Conservation (phyloP, 2,329 filamentous ascomycete species). For the Dothistroma pini region DNA sequence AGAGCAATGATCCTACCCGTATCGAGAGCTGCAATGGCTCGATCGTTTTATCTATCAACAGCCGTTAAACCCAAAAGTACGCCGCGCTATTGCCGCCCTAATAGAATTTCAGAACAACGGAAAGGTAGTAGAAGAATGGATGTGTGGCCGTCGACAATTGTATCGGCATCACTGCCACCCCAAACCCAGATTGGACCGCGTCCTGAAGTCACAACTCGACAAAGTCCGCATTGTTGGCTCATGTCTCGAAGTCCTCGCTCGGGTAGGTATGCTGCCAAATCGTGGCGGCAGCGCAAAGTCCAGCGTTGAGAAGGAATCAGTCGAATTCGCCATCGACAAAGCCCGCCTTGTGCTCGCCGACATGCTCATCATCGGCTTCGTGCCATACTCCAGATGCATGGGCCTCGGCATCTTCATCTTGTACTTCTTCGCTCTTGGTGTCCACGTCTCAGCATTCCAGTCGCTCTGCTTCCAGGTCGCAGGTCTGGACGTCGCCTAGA, state of each 20-base stretch:
- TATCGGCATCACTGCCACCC: background rate
- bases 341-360: background rate
- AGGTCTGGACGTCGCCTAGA: constrained; percentile 7
- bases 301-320: background rate
- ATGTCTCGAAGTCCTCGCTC: background rate
- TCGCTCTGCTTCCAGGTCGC: background rate
- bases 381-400: background rate
- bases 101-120: background rate
- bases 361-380: constrained; percentile 3
- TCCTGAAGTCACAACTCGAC: background rate
- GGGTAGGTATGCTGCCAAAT: background rate
- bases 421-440: background rate
- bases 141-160: background rate
- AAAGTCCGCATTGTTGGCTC: background rate
- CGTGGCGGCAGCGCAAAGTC: background rate
- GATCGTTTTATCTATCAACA: background rate
- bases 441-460: background rate
- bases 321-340: background rate
- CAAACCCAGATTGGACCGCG: background rate
- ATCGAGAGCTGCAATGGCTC: background rate
- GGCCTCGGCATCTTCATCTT: background rate
- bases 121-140: background rate
- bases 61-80: background rate
- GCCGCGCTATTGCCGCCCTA: background rate
- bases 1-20: background rate